Percentiles rank a stretch among this genome's conserved stretches.
These are phyloP conservation scores for Aspergillus brasiliensis DNA, from an alignment of 2,329 filamentous ascomycete genomes.

Conservation along the genomic window DNA sequence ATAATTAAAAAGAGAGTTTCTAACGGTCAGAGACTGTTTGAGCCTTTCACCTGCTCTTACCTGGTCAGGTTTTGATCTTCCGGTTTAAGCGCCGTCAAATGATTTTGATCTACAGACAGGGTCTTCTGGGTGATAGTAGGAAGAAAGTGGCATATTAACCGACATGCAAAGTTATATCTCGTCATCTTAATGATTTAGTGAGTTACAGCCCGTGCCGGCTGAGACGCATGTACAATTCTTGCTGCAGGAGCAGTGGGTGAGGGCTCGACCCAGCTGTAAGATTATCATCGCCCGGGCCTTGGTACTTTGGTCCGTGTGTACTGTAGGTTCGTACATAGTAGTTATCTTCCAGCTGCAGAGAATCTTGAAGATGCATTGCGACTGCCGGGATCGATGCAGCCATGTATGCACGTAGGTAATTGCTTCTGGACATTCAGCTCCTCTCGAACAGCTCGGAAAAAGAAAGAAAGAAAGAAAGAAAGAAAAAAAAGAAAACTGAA, in stretches of 20 bases:
- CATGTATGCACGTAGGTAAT: not conserved
- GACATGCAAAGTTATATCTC: not conserved
- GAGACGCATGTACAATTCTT: not conserved
- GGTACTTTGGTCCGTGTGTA: not conserved
- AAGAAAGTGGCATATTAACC: not conserved
- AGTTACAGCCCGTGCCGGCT: not conserved
- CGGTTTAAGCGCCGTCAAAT: constrained; percentile 15
- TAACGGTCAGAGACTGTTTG: constrained; percentile 10
- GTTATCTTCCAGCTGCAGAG: not conserved
- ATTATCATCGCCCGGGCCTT: not conserved
- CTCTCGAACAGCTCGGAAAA: not conserved
- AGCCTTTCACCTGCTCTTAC: not conserved
- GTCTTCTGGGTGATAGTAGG: not conserved
- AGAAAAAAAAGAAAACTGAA: not conserved
- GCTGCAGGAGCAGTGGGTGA: not conserved
- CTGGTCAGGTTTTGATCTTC: constrained; percentile 7
- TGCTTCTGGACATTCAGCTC: not conserved
- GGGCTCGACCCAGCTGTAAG: not conserved
- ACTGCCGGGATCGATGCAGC: not conserved
- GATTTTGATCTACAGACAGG: not conserved
- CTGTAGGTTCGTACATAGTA: not conserved
- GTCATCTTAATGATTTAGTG: not conserved
- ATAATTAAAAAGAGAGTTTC: not conserved
- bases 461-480: not conserved
- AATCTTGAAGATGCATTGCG: not conserved